Base-by-base conservation (phyloP, 331 rosid genomes). In the Saraca asoca region DNA sequence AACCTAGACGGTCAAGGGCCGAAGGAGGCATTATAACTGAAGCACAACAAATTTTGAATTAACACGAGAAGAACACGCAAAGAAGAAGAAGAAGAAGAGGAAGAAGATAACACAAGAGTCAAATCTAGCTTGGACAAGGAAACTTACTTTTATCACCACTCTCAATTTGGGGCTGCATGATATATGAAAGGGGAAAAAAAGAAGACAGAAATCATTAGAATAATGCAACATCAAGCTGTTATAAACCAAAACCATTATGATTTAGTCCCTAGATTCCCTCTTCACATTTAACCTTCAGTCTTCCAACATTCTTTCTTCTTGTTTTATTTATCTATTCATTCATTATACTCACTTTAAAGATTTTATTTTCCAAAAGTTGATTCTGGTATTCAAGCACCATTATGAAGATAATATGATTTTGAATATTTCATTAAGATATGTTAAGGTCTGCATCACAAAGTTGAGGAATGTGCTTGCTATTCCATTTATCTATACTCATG, bases 1-100 rank as follows among this genome's bases (percentile, higher is more conserved):
- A 75, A 94, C 99, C 99, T 17, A 94, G 91, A 52, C 96, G 99
- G 65, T 94, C 99, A 72, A 94, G 96, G 76, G 99, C 99, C 7
- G 97, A 94, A 59, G 99, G 99, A 70, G 99, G 99, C 99, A 94
- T 94, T 81, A 94, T 94, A 75, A 94, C 99, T 90, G 95, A 62
- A 74, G 69, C 58, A 84, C 41, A 18, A 51, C 24, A 57, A 63
- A 17, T 43, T n/a, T 39, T 55, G 51, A 70, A 41, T 44, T 5
- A 45, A 45, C n/a, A 78, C 73, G 50, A 72, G 71, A 39, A 11
- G 68, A 53, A 58, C 42, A 1, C 15, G 16, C n/a, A n/a, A n/a
- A n/a, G n/a, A n/a, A n/a, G n/a, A n/a, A n/a, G n/a, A n/a, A n/a
- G n/a, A n/a, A n/a, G n/a, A n/a, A n/a, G 62, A 16, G 68, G 51